Evolutionary conservation across 768 basidiomycete species (phyloP).

Genomic region (Rhizopogon salebrosus): DNA sequence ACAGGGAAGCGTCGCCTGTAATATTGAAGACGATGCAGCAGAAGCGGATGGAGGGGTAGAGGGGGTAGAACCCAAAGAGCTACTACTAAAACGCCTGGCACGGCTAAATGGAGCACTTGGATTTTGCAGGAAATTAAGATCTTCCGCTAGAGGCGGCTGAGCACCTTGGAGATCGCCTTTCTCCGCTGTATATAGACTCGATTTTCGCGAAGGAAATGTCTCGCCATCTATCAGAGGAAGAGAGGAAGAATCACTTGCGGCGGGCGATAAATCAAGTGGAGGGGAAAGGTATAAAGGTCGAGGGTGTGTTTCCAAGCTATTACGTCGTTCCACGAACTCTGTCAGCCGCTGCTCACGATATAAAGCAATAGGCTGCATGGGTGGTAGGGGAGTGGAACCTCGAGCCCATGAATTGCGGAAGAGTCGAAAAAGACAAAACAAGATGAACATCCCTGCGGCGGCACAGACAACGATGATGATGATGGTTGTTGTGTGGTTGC

Average conservation of each 20-base stretch:
- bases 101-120: conserved; percentile 3
- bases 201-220: conserved; percentile 9
- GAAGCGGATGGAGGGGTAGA: conserved; percentile 16
- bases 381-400: conserved; percentile 49
- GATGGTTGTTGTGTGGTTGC: conserved; percentile 26
- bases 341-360: conserved; percentile 49
- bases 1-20: conserved; percentile 5
- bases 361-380: conserved; percentile 60
- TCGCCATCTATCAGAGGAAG: conserved; percentile 16
- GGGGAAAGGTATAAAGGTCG: conserved; percentile 18
- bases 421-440: conserved; percentile 34
- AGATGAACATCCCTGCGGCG: conserved; percentile 34
- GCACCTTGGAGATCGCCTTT: conserved; percentile 10
- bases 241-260: conserved; percentile 31
- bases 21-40: conserved; percentile 8
- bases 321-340: conserved; percentile 29
- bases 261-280: conserved; percentile 14
- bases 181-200: conserved; percentile 12
- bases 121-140: background rate
- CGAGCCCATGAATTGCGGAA: conserved; percentile 29
- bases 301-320: conserved; percentile 17
- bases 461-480: conserved; percentile 46
- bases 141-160: background rate
- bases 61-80: conserved; percentile 11
- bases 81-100: conserved; percentile 3